Evolutionary conservation across 257 asterid genomes (phyloP).

Genomic region (Solanum ahanhuiri): DNA sequence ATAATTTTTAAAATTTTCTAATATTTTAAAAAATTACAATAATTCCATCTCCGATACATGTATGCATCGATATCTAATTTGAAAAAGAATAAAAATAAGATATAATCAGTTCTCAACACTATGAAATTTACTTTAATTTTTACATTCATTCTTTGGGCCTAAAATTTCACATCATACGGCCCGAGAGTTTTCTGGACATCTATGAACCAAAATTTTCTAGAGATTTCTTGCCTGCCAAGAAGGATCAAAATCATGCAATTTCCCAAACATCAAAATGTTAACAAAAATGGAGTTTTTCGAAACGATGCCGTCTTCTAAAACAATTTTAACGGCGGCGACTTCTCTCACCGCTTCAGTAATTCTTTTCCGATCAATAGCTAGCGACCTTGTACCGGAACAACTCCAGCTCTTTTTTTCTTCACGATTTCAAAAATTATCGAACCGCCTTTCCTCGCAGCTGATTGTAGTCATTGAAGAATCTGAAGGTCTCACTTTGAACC

Average conservation of each 20-base stretch:
- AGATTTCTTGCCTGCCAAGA: neutral
- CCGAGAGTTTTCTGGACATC: too few relatives aligned
- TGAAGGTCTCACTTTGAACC: conserved; percentile 61
- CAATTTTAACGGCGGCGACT: conserved; percentile 39
- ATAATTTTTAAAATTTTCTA: too few relatives aligned
- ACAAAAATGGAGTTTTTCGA: conserved; percentile 22
- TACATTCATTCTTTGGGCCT: too few relatives aligned
- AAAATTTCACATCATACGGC: too few relatives aligned
- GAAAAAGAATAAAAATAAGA: too few relatives aligned
- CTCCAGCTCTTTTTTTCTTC: conserved; percentile 33
- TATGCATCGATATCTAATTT: too few relatives aligned
- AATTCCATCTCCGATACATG: too few relatives aligned
- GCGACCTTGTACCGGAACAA: conserved; percentile 38
- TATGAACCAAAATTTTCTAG: neutral
- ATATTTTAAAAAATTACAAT: too few relatives aligned
- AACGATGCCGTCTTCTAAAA: conserved; percentile 27
- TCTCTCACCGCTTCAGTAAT: conserved; percentile 36
- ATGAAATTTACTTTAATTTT: too few relatives aligned
- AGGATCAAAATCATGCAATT: neutral
- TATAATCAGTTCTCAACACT: too few relatives aligned
- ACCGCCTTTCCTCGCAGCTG: conserved; percentile 40
- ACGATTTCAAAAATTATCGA: conserved; percentile 22
- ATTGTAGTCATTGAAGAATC: conserved; percentile 50
- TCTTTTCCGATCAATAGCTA: conserved; percentile 39
- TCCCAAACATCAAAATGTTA: neutral